Conservation (phyloP, 371 early-diverging fungal species). For the Mortierella sp. region DNA sequence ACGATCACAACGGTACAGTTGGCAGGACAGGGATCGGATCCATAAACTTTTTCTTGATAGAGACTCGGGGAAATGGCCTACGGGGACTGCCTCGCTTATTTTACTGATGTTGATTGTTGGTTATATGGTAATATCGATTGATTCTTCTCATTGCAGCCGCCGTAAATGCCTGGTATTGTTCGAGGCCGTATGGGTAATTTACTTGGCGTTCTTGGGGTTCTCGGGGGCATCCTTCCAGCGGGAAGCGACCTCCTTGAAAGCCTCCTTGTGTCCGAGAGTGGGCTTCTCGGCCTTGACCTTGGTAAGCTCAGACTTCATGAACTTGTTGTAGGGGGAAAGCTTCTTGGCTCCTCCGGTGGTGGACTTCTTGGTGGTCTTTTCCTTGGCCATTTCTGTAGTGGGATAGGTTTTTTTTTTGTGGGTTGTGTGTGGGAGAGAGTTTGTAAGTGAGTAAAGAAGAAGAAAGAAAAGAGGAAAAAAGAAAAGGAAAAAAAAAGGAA, state of each 20-base stretch:
- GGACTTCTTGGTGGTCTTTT: constrained; percentile 57
- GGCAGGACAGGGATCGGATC: not conserved
- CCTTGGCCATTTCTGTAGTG: constrained; percentile 52
- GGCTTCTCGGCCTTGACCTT: constrained; percentile 75
- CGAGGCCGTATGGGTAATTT: not conserved
- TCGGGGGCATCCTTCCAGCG: constrained; percentile 57
- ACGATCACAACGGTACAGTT: not conserved
- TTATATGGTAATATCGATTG: not conserved
- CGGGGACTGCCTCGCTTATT: not conserved
- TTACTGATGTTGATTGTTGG: not conserved
- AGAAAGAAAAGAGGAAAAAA: constrained; percentile 9
- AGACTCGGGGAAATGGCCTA: not conserved
- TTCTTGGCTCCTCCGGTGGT: constrained; percentile 58
- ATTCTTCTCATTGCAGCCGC: not conserved
- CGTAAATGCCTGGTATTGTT: not conserved
- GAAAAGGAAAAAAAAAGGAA: constrained; percentile 7
- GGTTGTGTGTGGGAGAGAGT: not conserved
- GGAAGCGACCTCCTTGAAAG: constrained; percentile 67
- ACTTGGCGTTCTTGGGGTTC: constrained; percentile 63
- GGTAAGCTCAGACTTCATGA: constrained; percentile 78
- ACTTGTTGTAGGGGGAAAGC: constrained; percentile 76
- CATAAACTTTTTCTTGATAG: too few species aligned
- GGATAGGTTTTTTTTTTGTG: constrained; percentile 3
- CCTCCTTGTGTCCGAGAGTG: constrained; percentile 71
- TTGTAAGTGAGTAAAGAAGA: not conserved